phyloP scores from a whole-genome alignment of 108 stramenopile species.

The Pseudonitzschia pungens region DNA sequence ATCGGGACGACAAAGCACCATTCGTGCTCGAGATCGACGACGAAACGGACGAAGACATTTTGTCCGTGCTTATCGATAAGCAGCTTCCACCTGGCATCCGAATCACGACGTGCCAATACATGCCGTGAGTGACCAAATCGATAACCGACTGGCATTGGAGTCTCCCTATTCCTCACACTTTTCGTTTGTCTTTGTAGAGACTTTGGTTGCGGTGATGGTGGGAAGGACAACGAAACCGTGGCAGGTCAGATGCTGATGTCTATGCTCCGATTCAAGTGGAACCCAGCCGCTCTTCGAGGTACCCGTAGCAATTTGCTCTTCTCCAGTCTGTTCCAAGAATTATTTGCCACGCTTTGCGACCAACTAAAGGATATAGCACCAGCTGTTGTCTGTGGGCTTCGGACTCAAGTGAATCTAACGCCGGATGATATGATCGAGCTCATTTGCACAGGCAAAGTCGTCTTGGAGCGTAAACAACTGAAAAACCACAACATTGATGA shows the following conservation, averaged over 20 bases:
- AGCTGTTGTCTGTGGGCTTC: conserved; percentile 69
- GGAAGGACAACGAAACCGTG: conserved; percentile 44
- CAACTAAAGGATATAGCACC: conserved; percentile 58
- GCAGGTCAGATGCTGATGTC: conserved; percentile 85
- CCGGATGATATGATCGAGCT: conserved; percentile 90
- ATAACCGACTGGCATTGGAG: not conserved
- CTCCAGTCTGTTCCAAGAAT: conserved; percentile 78
- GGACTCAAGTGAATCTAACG: conserved; percentile 88
- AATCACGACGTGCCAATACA: conserved; percentile 65
- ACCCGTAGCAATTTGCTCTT: conserved; percentile 84
- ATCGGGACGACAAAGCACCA: conserved; percentile 81
- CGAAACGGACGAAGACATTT: conserved; percentile 89
- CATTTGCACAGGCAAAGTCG: conserved; percentile 70
- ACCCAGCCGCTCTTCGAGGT: conserved; percentile 58
- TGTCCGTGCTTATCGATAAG: conserved; percentile 77
- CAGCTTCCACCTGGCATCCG: conserved; percentile 72
- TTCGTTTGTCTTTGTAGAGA: conserved; percentile 28
- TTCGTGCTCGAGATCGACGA: conserved; percentile 91
- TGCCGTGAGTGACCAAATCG: conserved; percentile 41
- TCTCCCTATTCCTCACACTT: not conserved
- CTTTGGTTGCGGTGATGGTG: conserved; percentile 71
- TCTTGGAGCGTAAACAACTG: conserved; percentile 52
- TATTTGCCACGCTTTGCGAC: conserved; percentile 76
- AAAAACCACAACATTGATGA: conserved; percentile 32
- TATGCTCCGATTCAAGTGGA: conserved; percentile 89